Percentiles rank a stretch among this genome's conserved stretches.
Evolutionary conservation across 768 basidiomycete genomes (phyloP).

Genomic region (Tricholoma bakamatsutake): DNA sequence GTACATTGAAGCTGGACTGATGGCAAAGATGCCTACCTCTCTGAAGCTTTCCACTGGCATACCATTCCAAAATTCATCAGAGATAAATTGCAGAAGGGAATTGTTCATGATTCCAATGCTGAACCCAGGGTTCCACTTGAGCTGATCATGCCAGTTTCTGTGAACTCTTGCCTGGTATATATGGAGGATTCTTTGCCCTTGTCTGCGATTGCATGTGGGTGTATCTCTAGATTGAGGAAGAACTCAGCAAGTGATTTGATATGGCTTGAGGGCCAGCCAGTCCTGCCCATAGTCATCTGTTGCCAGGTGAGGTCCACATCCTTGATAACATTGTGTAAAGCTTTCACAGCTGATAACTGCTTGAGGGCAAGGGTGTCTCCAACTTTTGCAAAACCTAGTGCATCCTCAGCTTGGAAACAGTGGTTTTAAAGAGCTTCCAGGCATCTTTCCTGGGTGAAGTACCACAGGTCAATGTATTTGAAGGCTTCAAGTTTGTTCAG

Average conservation of each 20-base stretch:
- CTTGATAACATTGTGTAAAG: too few relatives aligned
- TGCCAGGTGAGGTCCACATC: neutral
- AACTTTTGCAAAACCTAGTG: neutral
- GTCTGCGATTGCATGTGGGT: neutral
- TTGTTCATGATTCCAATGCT: too few relatives aligned
- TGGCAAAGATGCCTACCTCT: too few relatives aligned
- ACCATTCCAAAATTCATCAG: too few relatives aligned
- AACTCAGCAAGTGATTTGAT: neutral
- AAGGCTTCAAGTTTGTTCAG: neutral
- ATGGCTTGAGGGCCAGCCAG: slow-evolving; percentile 3
- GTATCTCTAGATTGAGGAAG: too few relatives aligned
- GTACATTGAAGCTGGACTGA: neutral
- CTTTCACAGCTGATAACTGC: too few relatives aligned
- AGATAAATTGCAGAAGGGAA: too few relatives aligned
- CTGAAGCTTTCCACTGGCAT: too few relatives aligned
- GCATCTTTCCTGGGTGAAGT: too few relatives aligned
- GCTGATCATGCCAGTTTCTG: slow-evolving; percentile 4
- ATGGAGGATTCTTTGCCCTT: slow-evolving; percentile 4
- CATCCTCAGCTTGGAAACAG: neutral
- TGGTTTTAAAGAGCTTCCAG: neutral
- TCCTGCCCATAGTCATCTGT: neutral
- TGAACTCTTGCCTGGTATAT: slow-evolving; percentile 2
- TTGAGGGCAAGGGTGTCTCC: neutral
- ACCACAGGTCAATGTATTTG: too few relatives aligned
- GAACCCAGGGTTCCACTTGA: too few relatives aligned